Percentiles rank a stretch among this genome's conserved stretches.
phyloP scores from a whole-genome alignment of 805 yeast genomes.

The Cyberlindnera japonica region DNA sequence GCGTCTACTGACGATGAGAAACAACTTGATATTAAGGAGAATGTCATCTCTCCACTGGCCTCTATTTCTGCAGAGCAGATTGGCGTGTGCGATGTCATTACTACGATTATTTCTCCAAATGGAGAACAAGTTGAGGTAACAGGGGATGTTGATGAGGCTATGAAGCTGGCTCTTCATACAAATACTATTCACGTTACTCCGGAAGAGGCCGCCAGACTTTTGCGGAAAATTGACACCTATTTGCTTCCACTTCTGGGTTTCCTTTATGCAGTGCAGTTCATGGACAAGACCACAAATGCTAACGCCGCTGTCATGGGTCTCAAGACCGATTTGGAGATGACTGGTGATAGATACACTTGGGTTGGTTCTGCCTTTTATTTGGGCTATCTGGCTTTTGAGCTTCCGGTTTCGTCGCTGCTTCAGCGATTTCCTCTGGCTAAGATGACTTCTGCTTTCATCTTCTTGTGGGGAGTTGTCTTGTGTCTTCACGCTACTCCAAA shows the following conservation, averaged over 20 bases:
- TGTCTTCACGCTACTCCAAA: constrained; percentile 46
- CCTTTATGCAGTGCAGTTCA: constrained; percentile 4
- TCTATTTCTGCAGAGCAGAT: neutral
- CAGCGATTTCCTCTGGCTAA: constrained; percentile 57
- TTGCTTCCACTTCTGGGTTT: constrained; percentile 1
- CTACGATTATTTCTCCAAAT: neutral
- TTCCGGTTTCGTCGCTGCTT: constrained; percentile 40
- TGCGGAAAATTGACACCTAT: neutral
- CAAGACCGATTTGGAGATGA: constrained; percentile 41
- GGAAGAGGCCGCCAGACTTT: neutral
- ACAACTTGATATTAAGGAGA: neutral
- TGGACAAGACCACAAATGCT: constrained; percentile 3
- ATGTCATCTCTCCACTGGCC: neutral
- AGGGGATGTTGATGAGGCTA: constrained; percentile 5
- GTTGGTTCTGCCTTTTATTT: constrained; percentile 56
- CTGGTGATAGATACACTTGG: constrained; percentile 45
- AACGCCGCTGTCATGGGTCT: constrained; percentile 51
- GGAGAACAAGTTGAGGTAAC: neutral
- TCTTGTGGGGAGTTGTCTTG: constrained; percentile 60
- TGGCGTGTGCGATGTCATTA: neutral
- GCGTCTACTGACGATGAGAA: neutral
- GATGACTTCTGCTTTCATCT: constrained; percentile 41
- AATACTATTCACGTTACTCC: neutral
- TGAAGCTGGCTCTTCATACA: constrained; percentile 1
- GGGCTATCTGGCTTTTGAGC: constrained; percentile 58